These are phyloP conservation scores for Ophiostoma sp. DNA, from an alignment of 2,329 filamentous ascomycete genomes.

Conservation along the genomic window DNA sequence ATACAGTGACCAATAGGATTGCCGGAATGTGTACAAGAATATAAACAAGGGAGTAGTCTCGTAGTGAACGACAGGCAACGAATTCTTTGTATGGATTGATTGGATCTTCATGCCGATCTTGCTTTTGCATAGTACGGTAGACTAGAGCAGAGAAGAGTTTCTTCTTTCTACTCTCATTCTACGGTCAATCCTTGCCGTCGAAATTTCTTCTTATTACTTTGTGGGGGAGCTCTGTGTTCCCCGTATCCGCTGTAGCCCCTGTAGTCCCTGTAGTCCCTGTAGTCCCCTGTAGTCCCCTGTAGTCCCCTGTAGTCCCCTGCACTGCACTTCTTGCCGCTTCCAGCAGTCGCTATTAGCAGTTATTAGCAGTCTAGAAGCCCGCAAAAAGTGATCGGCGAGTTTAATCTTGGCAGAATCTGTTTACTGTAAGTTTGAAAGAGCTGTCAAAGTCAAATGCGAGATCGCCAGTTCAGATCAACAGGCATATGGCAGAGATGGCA, in stretches of 20 bases:
- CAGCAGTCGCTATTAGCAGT: not conserved
- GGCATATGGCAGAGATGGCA: not conserved
- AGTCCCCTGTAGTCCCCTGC: not conserved
- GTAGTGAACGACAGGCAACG: not conserved
- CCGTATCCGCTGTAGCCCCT: too few relatives aligned
- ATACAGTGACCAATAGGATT: not conserved
- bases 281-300: too few relatives aligned
- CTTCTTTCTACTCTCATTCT: not conserved
- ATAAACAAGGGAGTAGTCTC: not conserved
- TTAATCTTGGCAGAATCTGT: not conserved
- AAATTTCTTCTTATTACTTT: constrained; percentile 7
- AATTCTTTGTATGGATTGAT: not conserved
- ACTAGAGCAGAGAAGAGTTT: too few relatives aligned
- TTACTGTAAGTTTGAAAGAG: too few relatives aligned
- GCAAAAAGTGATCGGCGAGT: not conserved
- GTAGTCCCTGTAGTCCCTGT: too few relatives aligned
- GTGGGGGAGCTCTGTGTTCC: not conserved
- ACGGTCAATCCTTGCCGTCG: not conserved
- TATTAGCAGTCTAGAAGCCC: not conserved
- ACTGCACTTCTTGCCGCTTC: too few relatives aligned
- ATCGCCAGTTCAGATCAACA: not conserved
- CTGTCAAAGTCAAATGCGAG: not conserved
- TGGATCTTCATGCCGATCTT: constrained; percentile 8
- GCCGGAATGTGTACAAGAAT: not conserved
- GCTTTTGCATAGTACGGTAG: not conserved